These are phyloP conservation scores for Abeoforma whisleri DNA, from an alignment of 78 protist species.

Conservation along the genomic window DNA sequence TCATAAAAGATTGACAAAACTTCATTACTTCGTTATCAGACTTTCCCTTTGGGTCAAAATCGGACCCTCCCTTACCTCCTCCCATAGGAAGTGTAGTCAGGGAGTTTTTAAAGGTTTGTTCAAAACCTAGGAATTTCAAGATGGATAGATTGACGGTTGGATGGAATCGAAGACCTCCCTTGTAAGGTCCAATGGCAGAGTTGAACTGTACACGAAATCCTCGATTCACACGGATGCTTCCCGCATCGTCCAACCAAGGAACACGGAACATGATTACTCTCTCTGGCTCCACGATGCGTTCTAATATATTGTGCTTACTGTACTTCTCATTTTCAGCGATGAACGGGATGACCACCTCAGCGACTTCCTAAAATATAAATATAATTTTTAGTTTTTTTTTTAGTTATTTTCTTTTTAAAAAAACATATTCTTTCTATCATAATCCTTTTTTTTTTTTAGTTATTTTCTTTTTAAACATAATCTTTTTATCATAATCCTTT, in stretches of 20 bases:
- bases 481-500: no score
- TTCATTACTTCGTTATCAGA: constrained; percentile 54
- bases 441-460: no score
- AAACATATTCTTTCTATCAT: no score
- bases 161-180: constrained; percentile 74
- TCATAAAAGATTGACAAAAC: constrained; percentile 65
- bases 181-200: constrained; percentile 66
- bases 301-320: not conserved
- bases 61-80: constrained; percentile 71
- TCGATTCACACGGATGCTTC: constrained; percentile 49
- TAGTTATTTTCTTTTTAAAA: no score
- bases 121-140: constrained; percentile 69
- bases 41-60: constrained; percentile 66
- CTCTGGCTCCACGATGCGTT: constrained; percentile 56
- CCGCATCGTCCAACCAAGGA: constrained; percentile 58
- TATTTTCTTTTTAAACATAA: no score
- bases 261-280: constrained; percentile 58
- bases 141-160: constrained; percentile 60
- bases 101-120: constrained; percentile 68
- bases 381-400: no score
- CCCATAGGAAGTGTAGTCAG: constrained; percentile 65
- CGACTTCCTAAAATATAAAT: constrained; percentile 45
- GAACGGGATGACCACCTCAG: constrained; percentile 38
- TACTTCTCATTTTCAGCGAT: constrained; percentile 41
- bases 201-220: constrained; percentile 69